Evolutionary conservation across 208 protist genomes (phyloP), one percentile per base, ranked within the genome.

Genomic region (Wallacemonas sp.): DNA sequence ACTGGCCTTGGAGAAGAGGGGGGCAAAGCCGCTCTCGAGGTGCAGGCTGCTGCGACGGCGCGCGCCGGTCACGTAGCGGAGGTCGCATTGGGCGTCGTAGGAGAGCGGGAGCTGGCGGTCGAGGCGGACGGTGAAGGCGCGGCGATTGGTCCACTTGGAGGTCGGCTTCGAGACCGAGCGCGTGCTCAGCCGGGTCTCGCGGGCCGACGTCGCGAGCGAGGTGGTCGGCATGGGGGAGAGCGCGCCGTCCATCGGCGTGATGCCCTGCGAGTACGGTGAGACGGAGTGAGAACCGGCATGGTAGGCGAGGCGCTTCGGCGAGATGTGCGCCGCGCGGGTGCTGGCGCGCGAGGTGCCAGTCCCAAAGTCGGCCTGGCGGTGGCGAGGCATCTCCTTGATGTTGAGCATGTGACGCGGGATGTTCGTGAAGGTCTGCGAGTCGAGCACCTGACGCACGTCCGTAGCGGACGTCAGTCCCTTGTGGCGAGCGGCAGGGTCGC

Each of bases 1-100:
- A 26, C 26, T 55, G 46, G 38, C n/a, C 38, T 67, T 61, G 8
- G 74, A 57, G 64, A 89, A 89, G 49, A 89, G 79, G 8, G 83
- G 70, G 1, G 79, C 79, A 46, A 84, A 77, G 7, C 64, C 63
- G 63, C 79, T 84, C 45, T 67, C 26, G 29, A 70, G 52, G n/a
- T 74, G 63, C 29, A 55, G 38, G 32, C 42, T 72, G 8, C 50
- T 31, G 29, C 57, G 57, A 41, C 50, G 49, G 45, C 32, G 49
- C 22, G 55, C 61, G 39, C 62, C 64, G 7, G 25, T 66, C 20
- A 63, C 25, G 38, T 52, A 23, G 16, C 64, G 72, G 44, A 50
- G 29, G 33, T 77, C 74, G 39, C 61, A 63, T 68, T 82, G 77
- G 32, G 72, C 72, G 22, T 74, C 67, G 54, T 72, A 82, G 18